Evolutionary conservation across 805 yeast genomes (phyloP).

Genomic region (Hyphopichia homilentoma): DNA sequence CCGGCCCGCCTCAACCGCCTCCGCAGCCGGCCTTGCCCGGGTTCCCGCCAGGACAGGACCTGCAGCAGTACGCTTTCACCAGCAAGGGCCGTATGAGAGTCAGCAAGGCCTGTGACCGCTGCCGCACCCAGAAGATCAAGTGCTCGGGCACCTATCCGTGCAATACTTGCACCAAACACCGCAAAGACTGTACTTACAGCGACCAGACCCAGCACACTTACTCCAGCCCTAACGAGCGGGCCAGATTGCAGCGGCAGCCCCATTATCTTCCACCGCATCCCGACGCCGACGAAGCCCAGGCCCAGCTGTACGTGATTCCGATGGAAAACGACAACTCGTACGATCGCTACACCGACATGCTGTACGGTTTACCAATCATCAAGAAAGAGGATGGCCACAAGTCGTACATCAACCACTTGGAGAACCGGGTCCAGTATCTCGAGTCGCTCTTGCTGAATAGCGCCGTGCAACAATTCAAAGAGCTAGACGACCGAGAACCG

Average conservation of each 20-base stretch:
- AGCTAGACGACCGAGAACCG: slow-evolving; percentile 12
- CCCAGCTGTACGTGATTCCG: not conserved
- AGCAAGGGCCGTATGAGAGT: slow-evolving; percentile 39
- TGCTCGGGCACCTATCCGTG: slow-evolving; percentile 57
- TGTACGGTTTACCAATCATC: slow-evolving; percentile 16
- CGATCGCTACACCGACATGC: not conserved
- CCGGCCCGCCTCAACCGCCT: too few relatives aligned
- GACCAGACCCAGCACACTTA: slow-evolving; percentile 2
- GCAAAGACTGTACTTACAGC: slow-evolving; percentile 27
- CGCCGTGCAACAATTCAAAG: slow-evolving; percentile 9
- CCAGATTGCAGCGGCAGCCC: slow-evolving; percentile 2
- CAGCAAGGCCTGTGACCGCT: slow-evolving; percentile 52
- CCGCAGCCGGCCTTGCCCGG: too few relatives aligned
- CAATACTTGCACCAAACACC: slow-evolving; percentile 38
- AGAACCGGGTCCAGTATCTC: slow-evolving; percentile 37
- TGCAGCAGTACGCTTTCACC: too few relatives aligned
- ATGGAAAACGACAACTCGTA: not conserved
- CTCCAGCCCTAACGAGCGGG: slow-evolving; percentile 2
- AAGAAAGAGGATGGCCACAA: slow-evolving; percentile 7
- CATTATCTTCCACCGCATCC: slow-evolving; percentile 1
- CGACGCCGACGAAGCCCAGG: slow-evolving; percentile 1
- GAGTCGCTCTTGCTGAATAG: slow-evolving; percentile 25
- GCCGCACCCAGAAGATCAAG: slow-evolving; percentile 53
- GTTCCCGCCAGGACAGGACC: too few relatives aligned
- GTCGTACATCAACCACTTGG: slow-evolving; percentile 31